Conservation (phyloP, 768 basidiomycete species). For the Mycena alexandri region DNA sequence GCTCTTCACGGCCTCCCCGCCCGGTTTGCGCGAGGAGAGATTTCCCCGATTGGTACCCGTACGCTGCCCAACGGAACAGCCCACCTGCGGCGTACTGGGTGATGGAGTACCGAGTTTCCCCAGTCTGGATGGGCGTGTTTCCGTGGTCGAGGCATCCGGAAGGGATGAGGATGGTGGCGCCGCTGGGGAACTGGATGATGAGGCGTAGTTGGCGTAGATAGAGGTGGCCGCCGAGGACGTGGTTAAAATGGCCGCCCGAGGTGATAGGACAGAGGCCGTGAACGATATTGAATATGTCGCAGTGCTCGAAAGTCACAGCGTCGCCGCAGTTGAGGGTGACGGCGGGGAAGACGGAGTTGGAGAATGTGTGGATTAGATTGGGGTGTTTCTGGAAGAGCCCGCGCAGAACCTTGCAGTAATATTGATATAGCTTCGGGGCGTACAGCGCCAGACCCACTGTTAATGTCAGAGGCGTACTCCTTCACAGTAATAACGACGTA, state of each 20-base stretch:
- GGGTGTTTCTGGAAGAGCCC: not conserved
- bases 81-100: not conserved
- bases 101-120: too few species aligned
- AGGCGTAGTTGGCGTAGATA: not conserved
- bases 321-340: too few species aligned
- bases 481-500: not conserved
- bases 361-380: not conserved
- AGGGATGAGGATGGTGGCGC: too few species aligned
- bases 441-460: not conserved
- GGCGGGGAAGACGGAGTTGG: conserved; percentile 7
- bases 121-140: too few species aligned
- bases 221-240: not conserved
- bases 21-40: not conserved
- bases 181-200: too few species aligned
- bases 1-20: not conserved
- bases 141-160: conserved; percentile 7
- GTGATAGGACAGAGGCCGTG: not conserved
- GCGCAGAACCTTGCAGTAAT: not conserved
- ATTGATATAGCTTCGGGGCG: not conserved
- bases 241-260: not conserved
- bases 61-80: conserved; percentile 10
- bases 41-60: conserved; percentile 1
- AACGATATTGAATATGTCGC: not conserved
- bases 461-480: not conserved
- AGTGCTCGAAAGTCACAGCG: too few species aligned